A percentile compares a stretch with the other conserved stretches of the same genome.
These are phyloP conservation scores for Fusarium aywerte DNA, from an alignment of 2,329 filamentous ascomycete genomes.

Conservation along the genomic window DNA sequence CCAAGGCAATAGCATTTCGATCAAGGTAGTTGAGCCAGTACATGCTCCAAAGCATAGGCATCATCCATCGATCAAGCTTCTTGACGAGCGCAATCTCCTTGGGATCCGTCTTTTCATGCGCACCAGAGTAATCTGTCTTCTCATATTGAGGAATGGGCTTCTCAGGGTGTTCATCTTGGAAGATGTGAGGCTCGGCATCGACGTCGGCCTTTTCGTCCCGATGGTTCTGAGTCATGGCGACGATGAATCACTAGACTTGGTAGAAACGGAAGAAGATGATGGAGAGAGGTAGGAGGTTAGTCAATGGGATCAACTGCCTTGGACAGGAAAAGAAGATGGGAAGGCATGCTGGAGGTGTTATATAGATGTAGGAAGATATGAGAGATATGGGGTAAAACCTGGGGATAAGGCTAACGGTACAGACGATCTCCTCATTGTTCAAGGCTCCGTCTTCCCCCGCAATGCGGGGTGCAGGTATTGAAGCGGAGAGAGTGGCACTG, in stretches of 20 bases:
- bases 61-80: conserved; percentile 45
- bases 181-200: conserved; percentile 33
- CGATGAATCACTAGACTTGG: background rate
- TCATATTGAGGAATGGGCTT: conserved; percentile 35
- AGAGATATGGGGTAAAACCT: background rate
- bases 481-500: background rate
- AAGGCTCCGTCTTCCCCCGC: conserved; percentile 22
- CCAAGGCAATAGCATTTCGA: conserved; percentile 59
- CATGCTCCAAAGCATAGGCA: conserved; percentile 53
- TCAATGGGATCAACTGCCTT: conserved; percentile 35
- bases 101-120: conserved; percentile 45
- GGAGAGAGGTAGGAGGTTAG: conserved; percentile 2
- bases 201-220: conserved; percentile 23
- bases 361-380: conserved; percentile 6
- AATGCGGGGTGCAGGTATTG: conserved; percentile 29
- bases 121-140: conserved; percentile 43
- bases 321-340: background rate
- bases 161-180: conserved; percentile 35
- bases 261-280: background rate
- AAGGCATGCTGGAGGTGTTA: conserved; percentile 5
- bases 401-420: conserved; percentile 2
- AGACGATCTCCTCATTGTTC: background rate
- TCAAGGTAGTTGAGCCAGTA: conserved; percentile 61
- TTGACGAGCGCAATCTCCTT: conserved; percentile 44
- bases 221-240: conserved; percentile 19